A percentile compares a stretch with the other conserved stretches of the same genome.
Conservation (phyloP, 2,329 filamentous ascomycete genomes). For the Fusarium equiseti region DNA sequence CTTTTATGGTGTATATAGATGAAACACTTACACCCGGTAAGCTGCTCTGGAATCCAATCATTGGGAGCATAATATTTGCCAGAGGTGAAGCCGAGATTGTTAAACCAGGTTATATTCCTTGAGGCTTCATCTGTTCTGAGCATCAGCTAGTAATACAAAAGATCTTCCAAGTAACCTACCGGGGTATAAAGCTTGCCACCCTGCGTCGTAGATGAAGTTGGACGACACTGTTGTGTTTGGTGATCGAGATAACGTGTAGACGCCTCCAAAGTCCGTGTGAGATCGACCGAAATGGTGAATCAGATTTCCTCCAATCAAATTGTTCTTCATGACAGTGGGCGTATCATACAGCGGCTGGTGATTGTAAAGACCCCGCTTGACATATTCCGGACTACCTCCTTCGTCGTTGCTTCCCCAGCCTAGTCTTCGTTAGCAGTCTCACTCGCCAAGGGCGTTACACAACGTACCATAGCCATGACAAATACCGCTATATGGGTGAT, state of each 20-base stretch:
- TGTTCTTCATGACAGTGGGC: constrained; percentile 1
- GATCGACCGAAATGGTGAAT: constrained; percentile 12
- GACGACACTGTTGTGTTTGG: background rate
- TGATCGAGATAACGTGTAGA: constrained; percentile 8
- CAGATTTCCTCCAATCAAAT: constrained; percentile 3
- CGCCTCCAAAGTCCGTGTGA: constrained; percentile 7
- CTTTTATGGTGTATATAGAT: fast-evolving
- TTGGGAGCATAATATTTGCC: constrained; percentile 13
- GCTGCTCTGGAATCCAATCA: constrained; percentile 11
- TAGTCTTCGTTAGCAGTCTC: background rate
- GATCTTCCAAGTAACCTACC: no score
- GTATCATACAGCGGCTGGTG: constrained; percentile 1
- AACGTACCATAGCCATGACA: constrained; percentile 3
- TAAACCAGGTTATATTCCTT: constrained; percentile 13
- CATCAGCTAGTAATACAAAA: no score
- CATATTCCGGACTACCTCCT: constrained; percentile 2
- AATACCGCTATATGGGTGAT: constrained; percentile 16
- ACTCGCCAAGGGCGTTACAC: fast-evolving
- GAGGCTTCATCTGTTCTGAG: constrained; percentile 1
- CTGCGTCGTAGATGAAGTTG: constrained; percentile 13
- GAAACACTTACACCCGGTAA: background rate
- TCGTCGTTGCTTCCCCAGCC: constrained; percentile 13
- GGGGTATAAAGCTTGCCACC: constrained; percentile 2
- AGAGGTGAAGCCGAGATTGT: constrained; percentile 6
- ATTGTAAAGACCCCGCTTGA: constrained; percentile 1